Evolutionary conservation across 164 flowering plant genomes (phyloP).

Genomic region (Piper betle): DNA sequence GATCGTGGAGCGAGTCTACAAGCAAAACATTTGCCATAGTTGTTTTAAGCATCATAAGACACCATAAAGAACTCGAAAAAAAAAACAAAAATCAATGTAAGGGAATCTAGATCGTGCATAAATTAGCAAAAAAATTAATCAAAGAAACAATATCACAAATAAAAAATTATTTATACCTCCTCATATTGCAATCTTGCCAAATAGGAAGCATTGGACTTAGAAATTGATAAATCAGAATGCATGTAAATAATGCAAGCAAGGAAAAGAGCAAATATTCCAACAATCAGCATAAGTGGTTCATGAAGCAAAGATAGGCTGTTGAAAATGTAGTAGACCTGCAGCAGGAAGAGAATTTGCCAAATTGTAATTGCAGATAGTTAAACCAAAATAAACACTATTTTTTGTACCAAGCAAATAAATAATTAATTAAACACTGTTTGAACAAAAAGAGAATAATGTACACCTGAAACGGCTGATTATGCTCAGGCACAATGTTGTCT

Average conservation of each 20-base stretch:
- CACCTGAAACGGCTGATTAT: conserved; percentile 84
- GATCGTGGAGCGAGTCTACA: conserved; percentile 58
- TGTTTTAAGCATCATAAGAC: not conserved
- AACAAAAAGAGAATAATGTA: not conserved
- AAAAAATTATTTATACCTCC: conserved; percentile 37
- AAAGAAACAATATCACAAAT: not conserved
- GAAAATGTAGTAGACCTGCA: conserved; percentile 94
- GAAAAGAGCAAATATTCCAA: conserved; percentile 68
- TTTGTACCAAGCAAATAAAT: not conserved
- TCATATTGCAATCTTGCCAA: conserved; percentile 87
- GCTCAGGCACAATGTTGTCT: conserved; percentile 74
- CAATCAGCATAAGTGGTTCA: conserved; percentile 87
- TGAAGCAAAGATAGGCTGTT: conserved; percentile 53
- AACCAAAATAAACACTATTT: not conserved
- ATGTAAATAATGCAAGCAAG: conserved; percentile 55
- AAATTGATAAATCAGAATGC: conserved; percentile 81
- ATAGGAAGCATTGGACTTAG: conserved; percentile 84
- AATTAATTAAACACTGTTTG: too few relatives aligned
- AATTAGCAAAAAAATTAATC: not conserved
- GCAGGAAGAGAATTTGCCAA: not conserved
- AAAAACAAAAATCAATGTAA: too few relatives aligned
- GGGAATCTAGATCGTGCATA: not conserved
- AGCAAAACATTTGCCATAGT: not conserved
- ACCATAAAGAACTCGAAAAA: not conserved
- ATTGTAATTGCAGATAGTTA: not conserved